A percentile compares a stretch with the other conserved stretches of the same genome.
Evolutionary conservation across 345 rosid genomes (phyloP).

Genomic region (Hypericum androsaemum): DNA sequence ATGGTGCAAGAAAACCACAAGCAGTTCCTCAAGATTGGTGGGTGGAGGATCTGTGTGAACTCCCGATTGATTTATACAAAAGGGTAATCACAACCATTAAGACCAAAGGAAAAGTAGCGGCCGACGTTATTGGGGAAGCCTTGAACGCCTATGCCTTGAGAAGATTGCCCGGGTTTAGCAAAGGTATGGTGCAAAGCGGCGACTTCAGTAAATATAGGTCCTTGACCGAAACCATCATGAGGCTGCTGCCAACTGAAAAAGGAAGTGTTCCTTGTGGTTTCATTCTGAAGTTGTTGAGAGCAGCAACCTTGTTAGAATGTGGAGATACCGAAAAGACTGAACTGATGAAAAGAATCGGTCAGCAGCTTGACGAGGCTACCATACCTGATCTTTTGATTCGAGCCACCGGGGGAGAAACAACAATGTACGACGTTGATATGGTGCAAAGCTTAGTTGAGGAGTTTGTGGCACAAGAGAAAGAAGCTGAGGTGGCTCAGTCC

Average conservation of each 20-base stretch:
- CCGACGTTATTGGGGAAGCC: constrained; percentile 37
- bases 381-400: constrained; percentile 25
- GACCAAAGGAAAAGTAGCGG: constrained; percentile 17
- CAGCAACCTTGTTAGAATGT: constrained; percentile 17
- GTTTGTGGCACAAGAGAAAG: constrained; percentile 11
- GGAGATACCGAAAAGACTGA: constrained; percentile 21
- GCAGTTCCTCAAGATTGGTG: constrained; percentile 45
- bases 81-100: constrained; percentile 31
- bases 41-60: constrained; percentile 48
- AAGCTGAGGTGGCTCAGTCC: background rate
- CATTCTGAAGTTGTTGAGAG: constrained; percentile 23
- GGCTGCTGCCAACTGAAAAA: constrained; percentile 19
- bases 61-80: constrained; percentile 34
- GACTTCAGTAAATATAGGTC: constrained; percentile 21
- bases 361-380: constrained; percentile 17
- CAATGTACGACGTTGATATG: constrained; percentile 15
- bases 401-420: constrained; percentile 14
- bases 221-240: constrained; percentile 16
- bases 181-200: constrained; percentile 14
- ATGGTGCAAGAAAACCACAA: constrained; percentile 23
- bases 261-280: constrained; percentile 23
- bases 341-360: constrained; percentile 19
- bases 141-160: constrained; percentile 31
- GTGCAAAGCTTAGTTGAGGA: constrained; percentile 20
- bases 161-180: constrained; percentile 22